These are phyloP conservation scores for Cystobasidium pallidum DNA, from an alignment of 1,284 basidiomycete genomes.

Conservation along the genomic window DNA sequence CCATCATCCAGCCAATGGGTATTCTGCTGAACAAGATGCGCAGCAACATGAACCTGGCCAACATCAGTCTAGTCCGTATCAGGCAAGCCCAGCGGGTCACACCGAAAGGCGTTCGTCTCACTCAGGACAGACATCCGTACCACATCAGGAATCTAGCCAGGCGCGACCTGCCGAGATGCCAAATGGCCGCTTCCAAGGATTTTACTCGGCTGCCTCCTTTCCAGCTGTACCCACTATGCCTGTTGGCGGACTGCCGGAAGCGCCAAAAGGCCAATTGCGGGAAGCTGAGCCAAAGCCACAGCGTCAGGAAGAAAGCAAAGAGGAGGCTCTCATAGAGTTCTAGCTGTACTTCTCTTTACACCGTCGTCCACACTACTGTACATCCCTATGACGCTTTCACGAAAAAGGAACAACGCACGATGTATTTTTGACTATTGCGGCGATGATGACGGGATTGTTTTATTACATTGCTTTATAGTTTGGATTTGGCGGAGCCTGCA, in stretches of 20 bases:
- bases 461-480: background rate
- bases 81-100: background rate
- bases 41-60: background rate
- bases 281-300: background rate
- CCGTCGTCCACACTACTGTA: background rate
- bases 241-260: conserved; percentile 33
- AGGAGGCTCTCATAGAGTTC: conserved; percentile 41
- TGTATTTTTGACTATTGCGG: no score
- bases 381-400: background rate
- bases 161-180: background rate
- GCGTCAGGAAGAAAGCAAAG: conserved; percentile 8
- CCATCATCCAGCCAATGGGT: background rate
- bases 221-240: conserved; percentile 31
- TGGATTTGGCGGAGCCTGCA: background rate
- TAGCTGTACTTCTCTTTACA: background rate
- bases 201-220: conserved; percentile 36
- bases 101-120: no score
- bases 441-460: no score
- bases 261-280: conserved; percentile 28
- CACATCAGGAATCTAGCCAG: background rate
- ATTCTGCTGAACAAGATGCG: background rate
- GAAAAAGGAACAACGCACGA: no score
- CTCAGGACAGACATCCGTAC: background rate
- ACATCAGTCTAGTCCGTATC: background rate
- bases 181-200: conserved; percentile 28